A percentile compares a stretch with the other conserved stretches of the same genome.
Conservation (phyloP, 371 early-diverging fungal species). For the Apophysomyces variabilis region DNA sequence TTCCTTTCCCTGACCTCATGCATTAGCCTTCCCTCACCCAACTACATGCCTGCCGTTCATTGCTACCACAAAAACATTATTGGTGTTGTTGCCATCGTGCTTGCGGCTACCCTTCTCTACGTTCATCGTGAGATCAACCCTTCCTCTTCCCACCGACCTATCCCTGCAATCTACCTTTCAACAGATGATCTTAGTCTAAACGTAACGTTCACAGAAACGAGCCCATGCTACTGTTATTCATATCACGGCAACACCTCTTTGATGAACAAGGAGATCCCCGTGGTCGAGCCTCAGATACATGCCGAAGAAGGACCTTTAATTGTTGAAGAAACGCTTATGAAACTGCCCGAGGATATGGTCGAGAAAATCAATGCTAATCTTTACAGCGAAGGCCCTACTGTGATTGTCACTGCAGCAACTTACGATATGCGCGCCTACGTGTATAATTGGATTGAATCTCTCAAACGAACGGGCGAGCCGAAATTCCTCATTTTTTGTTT, state of each 20-base stretch:
- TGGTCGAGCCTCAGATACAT: not conserved
- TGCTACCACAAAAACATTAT: not conserved
- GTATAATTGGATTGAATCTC: conserved; percentile 36
- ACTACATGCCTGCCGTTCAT: not conserved
- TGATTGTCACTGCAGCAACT: conserved; percentile 26
- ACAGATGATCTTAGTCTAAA: not conserved
- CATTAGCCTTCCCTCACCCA: no score
- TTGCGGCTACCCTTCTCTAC: not conserved
- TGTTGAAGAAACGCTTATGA: not conserved
- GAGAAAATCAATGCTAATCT: conserved; percentile 26
- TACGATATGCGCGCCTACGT: conserved; percentile 33
- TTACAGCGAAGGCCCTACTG: conserved; percentile 10
- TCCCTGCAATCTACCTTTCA: not conserved
- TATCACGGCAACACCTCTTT: not conserved
- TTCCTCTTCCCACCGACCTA: not conserved
- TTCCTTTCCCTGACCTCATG: not conserved
- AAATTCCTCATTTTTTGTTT: conserved; percentile 32
- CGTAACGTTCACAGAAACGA: not conserved
- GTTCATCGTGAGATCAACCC: not conserved
- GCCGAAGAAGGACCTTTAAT: not conserved
- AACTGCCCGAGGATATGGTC: conserved; percentile 15
- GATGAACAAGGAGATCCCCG: not conserved
- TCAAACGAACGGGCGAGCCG: conserved; percentile 27
- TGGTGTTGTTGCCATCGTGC: not conserved
- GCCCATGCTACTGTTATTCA: not conserved